Percentiles rank a stretch among this genome's conserved stretches.
These are phyloP conservation scores for Emericellopsis terricola DNA, from an alignment of 495 filamentous ascomycete genomes.

Conservation along the genomic window DNA sequence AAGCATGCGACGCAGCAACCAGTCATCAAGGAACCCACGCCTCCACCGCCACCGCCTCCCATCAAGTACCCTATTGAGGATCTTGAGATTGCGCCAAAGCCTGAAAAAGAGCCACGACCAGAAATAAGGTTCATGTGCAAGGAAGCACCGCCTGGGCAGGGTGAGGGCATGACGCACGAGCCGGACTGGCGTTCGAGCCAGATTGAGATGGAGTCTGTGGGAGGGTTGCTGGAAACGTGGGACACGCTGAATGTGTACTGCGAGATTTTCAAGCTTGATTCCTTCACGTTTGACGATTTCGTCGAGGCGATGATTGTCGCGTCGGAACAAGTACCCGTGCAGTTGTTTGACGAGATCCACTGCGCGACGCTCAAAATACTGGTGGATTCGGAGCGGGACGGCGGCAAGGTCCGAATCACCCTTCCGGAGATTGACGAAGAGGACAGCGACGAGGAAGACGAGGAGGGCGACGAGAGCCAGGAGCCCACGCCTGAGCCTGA, in stretches of 20 bases:
- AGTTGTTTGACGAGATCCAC: conserved; percentile 80
- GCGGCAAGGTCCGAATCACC: conserved; percentile 60
- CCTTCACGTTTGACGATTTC: conserved; percentile 95
- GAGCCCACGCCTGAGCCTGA: conserved; percentile 36
- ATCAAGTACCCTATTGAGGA: conserved; percentile 95
- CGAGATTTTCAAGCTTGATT: conserved; percentile 81
- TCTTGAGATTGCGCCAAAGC: conserved; percentile 52
- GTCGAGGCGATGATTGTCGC: conserved; percentile 71
- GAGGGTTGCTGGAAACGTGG: conserved; percentile 75
- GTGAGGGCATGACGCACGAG: conserved; percentile 14
- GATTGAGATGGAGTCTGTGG: conserved; percentile 63
- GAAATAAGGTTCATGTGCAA: conserved; percentile 57
- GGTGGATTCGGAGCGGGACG: conserved; percentile 53
- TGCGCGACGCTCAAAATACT: conserved; percentile 80
- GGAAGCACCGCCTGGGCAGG: conserved; percentile 36
- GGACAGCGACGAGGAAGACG: conserved; percentile 43
- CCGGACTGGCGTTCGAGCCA: conserved; percentile 24
- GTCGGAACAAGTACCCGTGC: conserved; percentile 60
- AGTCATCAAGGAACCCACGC: conserved; percentile 19
- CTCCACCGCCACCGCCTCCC: conserved; percentile 52
- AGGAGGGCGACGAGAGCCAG: conserved; percentile 32
- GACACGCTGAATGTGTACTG: conserved; percentile 92
- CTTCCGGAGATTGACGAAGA: conserved; percentile 60
- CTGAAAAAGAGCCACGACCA: conserved; percentile 38
- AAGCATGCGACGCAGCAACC: conserved; percentile 20